Evolutionary conservation across 768 basidiomycete species (phyloP), one percentile per base, ranked within the genome.

Genomic region (Multifurca ochricompacta): DNA sequence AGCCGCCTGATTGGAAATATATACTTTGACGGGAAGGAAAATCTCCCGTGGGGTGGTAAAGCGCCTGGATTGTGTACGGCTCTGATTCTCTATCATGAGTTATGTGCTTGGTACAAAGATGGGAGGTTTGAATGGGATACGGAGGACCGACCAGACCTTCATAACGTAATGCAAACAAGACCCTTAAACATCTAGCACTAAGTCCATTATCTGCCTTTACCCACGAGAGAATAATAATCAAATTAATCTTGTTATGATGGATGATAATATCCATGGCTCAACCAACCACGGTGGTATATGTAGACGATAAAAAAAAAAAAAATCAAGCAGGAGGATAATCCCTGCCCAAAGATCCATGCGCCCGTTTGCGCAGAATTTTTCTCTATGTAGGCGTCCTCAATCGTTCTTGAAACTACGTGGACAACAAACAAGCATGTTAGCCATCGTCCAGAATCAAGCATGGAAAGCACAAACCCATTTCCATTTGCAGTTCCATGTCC

Each of bases 401-500:
- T 60, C 59, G 25, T 53, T 34, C 51, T 60, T 58, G 25, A 44
- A 36, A 18, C 59, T 58, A 40, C 9, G n/a, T n/a, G 9, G 5
- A n/a, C 37, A 25, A 41, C 27, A 19, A 27, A n/a, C n/a, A n/a
- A n/a, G n/a, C n/a, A 11, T n/a, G 3, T 47, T 23, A 53, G 35
- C 14, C 5, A 31, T 48, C 18, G 25, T 16, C 41, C 47, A 5
- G n/a, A 19, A 41, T 37, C 7, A 21, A 35, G 11, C 21, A 18
- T 14, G 18, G 3, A 30, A 40, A 34, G n/a, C 35, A 47, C 67
- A 16, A 59, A 72, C 69, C 63, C 67, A 52, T 64, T 64, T 28
- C 67, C 68, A 51, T 71, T 70, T 28, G 74, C 74, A 36, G 71
- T 65, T 49, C 78, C 78, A 66, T 79, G 80, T 36, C 72, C 69